Percentiles rank a stretch among this genome's conserved stretches.
Evolutionary conservation across 2,329 filamentous ascomycete species (phyloP).

Genomic region (Xylaria sp.): DNA sequence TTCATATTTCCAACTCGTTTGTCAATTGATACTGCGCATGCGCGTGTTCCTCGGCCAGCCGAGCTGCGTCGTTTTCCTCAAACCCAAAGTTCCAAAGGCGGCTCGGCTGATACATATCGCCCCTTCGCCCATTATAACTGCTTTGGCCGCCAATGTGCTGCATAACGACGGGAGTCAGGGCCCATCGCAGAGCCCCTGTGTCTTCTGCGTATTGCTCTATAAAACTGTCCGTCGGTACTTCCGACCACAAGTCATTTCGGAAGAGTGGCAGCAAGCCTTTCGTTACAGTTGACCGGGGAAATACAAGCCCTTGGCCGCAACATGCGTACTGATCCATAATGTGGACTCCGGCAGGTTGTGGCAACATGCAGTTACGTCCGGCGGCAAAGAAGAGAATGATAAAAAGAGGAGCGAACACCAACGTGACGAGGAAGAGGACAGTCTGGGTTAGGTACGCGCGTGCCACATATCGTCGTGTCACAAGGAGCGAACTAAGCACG

Average conservation of each 20-base stretch:
- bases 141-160: constrained; percentile 48
- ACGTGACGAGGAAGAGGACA: constrained; percentile 31
- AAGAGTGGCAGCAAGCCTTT: constrained; percentile 43
- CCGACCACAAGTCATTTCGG: constrained; percentile 28
- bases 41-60: constrained; percentile 41
- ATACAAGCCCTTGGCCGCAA: constrained; percentile 48
- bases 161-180: constrained; percentile 46
- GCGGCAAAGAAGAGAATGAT: constrained; percentile 45
- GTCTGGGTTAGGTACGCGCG: constrained; percentile 34
- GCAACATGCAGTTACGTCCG: constrained; percentile 42
- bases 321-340: constrained; percentile 45
- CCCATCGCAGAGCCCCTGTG: constrained; percentile 41
- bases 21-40: background rate
- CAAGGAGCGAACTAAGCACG: constrained; percentile 4
- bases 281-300: constrained; percentile 39
- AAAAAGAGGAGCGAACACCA: constrained; percentile 42
- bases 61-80: constrained; percentile 43
- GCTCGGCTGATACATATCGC: constrained; percentile 35
- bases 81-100: constrained; percentile 41
- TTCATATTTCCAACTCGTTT: background rate
- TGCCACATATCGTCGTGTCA: constrained; percentile 30
- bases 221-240: constrained; percentile 45
- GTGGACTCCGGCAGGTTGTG: constrained; percentile 38
- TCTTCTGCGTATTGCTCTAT: constrained; percentile 43
- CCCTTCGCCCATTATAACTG: constrained; percentile 40